Percentiles rank a stretch among this genome's conserved stretches.
phyloP scores from a whole-genome alignment of 2,329 filamentous ascomycete species.

The Penicillium griseofulvum region DNA sequence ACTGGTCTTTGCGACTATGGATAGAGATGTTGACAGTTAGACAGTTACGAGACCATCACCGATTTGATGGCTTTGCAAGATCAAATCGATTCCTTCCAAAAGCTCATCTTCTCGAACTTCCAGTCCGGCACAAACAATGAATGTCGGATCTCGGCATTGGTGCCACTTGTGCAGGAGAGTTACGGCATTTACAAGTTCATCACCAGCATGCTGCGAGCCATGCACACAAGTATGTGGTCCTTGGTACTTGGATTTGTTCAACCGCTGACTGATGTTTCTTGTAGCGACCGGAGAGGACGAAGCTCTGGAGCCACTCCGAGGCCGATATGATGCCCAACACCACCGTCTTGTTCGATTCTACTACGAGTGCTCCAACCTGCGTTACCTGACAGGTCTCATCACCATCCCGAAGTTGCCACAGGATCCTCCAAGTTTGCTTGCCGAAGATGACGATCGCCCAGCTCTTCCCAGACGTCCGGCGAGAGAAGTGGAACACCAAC shows the following conservation, averaged over 20 bases:
- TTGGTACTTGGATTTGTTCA: not conserved
- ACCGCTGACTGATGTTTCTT: slow-evolving; percentile 10
- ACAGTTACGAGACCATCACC: slow-evolving; percentile 80
- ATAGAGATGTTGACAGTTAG: slow-evolving; percentile 20
- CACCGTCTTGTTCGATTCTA: slow-evolving; percentile 97
- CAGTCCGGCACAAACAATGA: slow-evolving; percentile 89
- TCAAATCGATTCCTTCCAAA: slow-evolving; percentile 98
- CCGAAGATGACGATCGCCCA: slow-evolving; percentile 79
- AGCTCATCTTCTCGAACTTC: slow-evolving; percentile 97
- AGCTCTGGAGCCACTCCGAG: slow-evolving; percentile 80
- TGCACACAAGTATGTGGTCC: slow-evolving; percentile 81
- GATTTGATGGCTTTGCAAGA: slow-evolving; percentile 97
- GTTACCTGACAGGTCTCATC: slow-evolving; percentile 93
- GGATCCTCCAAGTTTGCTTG: slow-evolving; percentile 84
- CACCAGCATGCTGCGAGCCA: slow-evolving; percentile 96
- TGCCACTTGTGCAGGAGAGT: slow-evolving; percentile 92
- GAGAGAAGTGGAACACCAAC: slow-evolving; percentile 66
- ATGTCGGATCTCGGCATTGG: slow-evolving; percentile 89
- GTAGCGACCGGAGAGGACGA: slow-evolving; percentile 88
- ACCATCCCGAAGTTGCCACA: slow-evolving; percentile 94
- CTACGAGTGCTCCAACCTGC: slow-evolving; percentile 96
- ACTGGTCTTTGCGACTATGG: not conserved
- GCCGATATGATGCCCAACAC: slow-evolving; percentile 91
- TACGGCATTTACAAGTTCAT: slow-evolving; percentile 99
- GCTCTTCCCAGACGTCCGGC: slow-evolving; percentile 74